Base-by-base conservation (phyloP, 352 stramenopile genomes). In the Paralagenidium karlingii region DNA sequence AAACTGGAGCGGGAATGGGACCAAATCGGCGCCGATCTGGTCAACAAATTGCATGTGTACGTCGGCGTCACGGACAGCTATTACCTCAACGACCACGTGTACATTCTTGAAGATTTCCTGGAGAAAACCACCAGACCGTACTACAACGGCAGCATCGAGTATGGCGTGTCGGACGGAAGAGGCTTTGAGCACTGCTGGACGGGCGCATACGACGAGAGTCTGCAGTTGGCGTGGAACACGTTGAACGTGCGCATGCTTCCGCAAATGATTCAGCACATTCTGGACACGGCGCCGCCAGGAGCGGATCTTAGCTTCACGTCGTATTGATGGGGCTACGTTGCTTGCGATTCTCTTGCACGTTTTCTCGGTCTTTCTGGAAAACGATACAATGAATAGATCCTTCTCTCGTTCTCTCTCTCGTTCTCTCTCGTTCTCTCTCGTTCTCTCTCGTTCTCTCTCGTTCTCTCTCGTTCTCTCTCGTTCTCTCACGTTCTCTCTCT, bases 131-230 rank as follows among this genome's bases (percentile, higher is more conserved):
- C 16, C 3, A 50, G 67, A 36, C 67, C 70, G 41, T 84, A 70
- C 49, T 84, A 77, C 53, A 84, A 84, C 18, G 70, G 70, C 13
- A 73, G 60, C 5, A 79, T 84, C 40, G 65, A 77, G 38, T 84
- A 84, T 29, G 70, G 70, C 28, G 56, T 84, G 38, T 54, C 51
- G 6, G 63, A 82, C 26, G 70, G 70, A 36, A 75, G 74, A 27
- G 70, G 70, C 5, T 84, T 62, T 34, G 70, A 82, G 54, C 70
- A 84, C 50, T 84, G 70, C 60, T 84, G 70, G 70, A 84, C 67
- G 0, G 70, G 70, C 16, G 78, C 63, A 58, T 79, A 64, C 33
- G 67, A 84, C 36, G 49, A 82, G 54, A 71, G 67, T 22, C 55
- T 84, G n/a, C 66, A 50, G 20, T 74, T 81, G 44, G 70, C 57